Evolutionary conservation across 371 early-diverging fungal genomes (phyloP).

Genomic region (Actinomucor elegans): DNA sequence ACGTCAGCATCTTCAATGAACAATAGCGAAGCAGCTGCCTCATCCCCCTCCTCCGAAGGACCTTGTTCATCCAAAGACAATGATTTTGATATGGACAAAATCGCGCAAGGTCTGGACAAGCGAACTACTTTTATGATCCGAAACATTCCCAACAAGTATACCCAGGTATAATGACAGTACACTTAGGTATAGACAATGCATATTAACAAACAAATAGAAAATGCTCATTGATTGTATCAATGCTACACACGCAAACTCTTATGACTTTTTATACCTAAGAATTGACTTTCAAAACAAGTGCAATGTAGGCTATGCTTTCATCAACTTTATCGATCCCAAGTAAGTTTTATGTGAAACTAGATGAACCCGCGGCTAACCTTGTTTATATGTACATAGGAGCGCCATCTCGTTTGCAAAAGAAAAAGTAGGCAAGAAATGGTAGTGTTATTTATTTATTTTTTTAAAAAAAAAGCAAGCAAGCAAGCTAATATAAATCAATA

Average conservation of each 20-base stretch:
- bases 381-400: slow-evolving; percentile 29
- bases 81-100: slow-evolving; percentile 6
- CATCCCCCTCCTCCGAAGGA: too few species aligned
- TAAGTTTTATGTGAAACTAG: slow-evolving; percentile 19
- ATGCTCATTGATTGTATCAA: slow-evolving; percentile 48
- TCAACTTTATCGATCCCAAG: slow-evolving; percentile 75
- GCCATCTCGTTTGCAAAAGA: slow-evolving; percentile 73
- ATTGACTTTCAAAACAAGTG: slow-evolving; percentile 91
- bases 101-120: slow-evolving; percentile 4
- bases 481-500: slow-evolving; percentile 4
- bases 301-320: slow-evolving; percentile 90
- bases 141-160: slow-evolving; percentile 29
- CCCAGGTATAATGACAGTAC: slow-evolving; percentile 19
- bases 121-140: slow-evolving; percentile 27
- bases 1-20: too few species aligned
- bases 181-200: too few species aligned
- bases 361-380: too few species aligned
- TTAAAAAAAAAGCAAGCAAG: not conserved
- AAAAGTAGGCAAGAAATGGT: slow-evolving; percentile 84
- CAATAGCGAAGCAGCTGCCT: too few species aligned
- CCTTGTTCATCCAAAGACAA: too few species aligned
- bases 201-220: not conserved
- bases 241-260: slow-evolving; percentile 70
- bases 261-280: slow-evolving; percentile 90
- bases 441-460: slow-evolving; percentile 24